Base-by-base conservation (phyloP, 495 filamentous ascomycete genomes). In the Melanomma pulvis-pyrius region DNA sequence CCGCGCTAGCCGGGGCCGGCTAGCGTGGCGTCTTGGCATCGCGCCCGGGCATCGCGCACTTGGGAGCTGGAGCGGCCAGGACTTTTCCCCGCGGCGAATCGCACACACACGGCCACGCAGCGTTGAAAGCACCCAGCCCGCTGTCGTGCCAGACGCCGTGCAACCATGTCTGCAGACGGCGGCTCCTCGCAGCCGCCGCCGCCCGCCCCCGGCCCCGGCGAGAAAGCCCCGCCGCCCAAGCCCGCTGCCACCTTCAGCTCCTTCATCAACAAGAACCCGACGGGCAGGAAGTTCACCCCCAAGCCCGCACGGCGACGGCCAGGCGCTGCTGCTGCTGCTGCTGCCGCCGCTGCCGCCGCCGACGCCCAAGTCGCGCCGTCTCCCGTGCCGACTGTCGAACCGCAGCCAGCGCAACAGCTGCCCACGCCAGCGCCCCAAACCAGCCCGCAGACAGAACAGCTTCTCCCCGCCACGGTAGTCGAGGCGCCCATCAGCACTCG, bases 221-320 rank as follows among this genome's bases (percentile, higher is more conserved):
- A 53, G 41, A 54, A 75, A 69, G 41, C 68, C 73, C 66, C 59
- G 29, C 28, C 58, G 5, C 12, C 32, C 1, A 57, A 58, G 41
- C 41, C 51, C 19, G 84, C 86, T 81, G 80, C 82, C 63, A 75
- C 81, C 24, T 81, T 86, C 36, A 83, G 82, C 49, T 85, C 82
- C 71, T 86, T 84, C 63, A 80, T 78, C 22, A 84, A 86, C 62
- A 86, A 84, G 86, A 73, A 67, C 82, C 13, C 44, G 8, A 11
- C 19, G n/a, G 69, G 63, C 65, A 75, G 73, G 63, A 75, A 77
- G 68, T 63, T 74, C 44, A 71, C 70, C 1, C 77, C 77, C 13
- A 78, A 78, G 49, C 73, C 61, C 19, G 59, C 61, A 17, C 57
- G 64, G 4, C 73, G 72, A 15, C 77, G 76, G 8, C 73, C 65